Conservation (phyloP, 805 yeast species). For the Kodamaea sagamina region DNA sequence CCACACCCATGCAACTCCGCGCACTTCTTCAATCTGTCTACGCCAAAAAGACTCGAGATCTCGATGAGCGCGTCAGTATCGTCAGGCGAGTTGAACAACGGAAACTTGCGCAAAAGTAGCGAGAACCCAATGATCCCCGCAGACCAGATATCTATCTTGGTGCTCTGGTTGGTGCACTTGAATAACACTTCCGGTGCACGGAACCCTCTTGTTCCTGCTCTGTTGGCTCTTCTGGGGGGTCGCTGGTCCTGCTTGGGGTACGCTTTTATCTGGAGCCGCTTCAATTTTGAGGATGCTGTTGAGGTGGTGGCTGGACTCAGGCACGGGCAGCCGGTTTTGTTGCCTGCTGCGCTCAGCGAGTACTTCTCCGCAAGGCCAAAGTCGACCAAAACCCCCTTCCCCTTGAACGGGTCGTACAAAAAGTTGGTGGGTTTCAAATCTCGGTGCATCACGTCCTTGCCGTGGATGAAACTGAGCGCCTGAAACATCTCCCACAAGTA, state of each 20-base stretch:
- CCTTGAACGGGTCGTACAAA: slow-evolving; percentile 62
- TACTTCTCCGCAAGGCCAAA: slow-evolving; percentile 84
- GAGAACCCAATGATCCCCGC: slow-evolving; percentile 87
- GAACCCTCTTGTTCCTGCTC: slow-evolving; percentile 96
- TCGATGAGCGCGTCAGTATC: slow-evolving; percentile 91
- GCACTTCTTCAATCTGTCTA: slow-evolving; percentile 66
- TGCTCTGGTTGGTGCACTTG: slow-evolving; percentile 80
- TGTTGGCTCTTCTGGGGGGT: slow-evolving; percentile 87
- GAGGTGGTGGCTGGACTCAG: slow-evolving; percentile 19
- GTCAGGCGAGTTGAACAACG: slow-evolving; percentile 91
- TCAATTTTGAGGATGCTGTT: slow-evolving; percentile 9
- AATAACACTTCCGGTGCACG: slow-evolving; percentile 91
- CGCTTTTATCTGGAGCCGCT: slow-evolving; percentile 43
- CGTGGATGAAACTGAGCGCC: slow-evolving; percentile 66
- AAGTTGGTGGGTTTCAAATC: slow-evolving; percentile 62
- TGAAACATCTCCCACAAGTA: slow-evolving; percentile 79
- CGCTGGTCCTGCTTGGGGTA: slow-evolving; percentile 86
- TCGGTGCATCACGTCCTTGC: slow-evolving; percentile 43
- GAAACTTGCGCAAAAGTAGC: slow-evolving; percentile 76
- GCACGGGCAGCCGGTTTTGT: slow-evolving; percentile 57
- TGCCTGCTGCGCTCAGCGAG: slow-evolving; percentile 14
- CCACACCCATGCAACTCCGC: slow-evolving; percentile 89
- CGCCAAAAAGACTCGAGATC: slow-evolving; percentile 78
- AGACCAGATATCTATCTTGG: slow-evolving; percentile 88
- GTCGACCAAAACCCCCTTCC: slow-evolving; percentile 83